Conservation (phyloP, 805 yeast species). For the Groenewaldozyma tartarivorans region DNA sequence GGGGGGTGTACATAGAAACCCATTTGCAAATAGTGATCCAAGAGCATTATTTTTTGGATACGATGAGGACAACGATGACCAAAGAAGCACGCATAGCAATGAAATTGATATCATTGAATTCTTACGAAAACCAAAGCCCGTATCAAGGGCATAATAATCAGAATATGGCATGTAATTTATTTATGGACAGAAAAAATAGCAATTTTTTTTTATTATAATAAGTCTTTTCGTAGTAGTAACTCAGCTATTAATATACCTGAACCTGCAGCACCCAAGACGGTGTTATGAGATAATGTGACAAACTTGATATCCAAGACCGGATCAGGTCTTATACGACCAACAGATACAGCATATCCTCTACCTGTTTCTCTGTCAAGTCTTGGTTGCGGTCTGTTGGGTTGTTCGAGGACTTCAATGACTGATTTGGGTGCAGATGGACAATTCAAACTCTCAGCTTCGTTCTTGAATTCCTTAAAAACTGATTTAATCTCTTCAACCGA, state of each 20-base stretch:
- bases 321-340: slow-evolving; percentile 89
- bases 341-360: slow-evolving; percentile 85
- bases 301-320: slow-evolving; percentile 89
- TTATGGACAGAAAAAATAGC: too few relatives aligned
- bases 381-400: slow-evolving; percentile 93
- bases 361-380: slow-evolving; percentile 95
- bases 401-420: slow-evolving; percentile 85
- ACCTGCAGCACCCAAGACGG: slow-evolving; percentile 98
- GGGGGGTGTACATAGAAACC: slow-evolving; percentile 2
- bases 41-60: slow-evolving; percentile 3
- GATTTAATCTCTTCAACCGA: slow-evolving; percentile 69
- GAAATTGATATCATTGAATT: slow-evolving; percentile 9
- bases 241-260: slow-evolving; percentile 95
- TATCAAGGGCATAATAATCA: too few relatives aligned
- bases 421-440: slow-evolving; percentile 92
- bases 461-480: slow-evolving; percentile 59
- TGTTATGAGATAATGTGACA: slow-evolving; percentile 96
- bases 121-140: too few relatives aligned
- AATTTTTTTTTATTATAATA: too few relatives aligned
- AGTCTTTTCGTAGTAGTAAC: slow-evolving; percentile 69
- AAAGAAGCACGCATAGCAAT: too few relatives aligned
- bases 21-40: slow-evolving; percentile 14
- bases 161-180: too few relatives aligned
- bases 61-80: slow-evolving; percentile 5
- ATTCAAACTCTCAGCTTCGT: slow-evolving; percentile 71